A percentile compares a stretch with the other conserved stretches of the same genome.
These are phyloP conservation scores for Suhomyces sp. DNA, from an alignment of 805 yeast genomes.

Conservation along the genomic window DNA sequence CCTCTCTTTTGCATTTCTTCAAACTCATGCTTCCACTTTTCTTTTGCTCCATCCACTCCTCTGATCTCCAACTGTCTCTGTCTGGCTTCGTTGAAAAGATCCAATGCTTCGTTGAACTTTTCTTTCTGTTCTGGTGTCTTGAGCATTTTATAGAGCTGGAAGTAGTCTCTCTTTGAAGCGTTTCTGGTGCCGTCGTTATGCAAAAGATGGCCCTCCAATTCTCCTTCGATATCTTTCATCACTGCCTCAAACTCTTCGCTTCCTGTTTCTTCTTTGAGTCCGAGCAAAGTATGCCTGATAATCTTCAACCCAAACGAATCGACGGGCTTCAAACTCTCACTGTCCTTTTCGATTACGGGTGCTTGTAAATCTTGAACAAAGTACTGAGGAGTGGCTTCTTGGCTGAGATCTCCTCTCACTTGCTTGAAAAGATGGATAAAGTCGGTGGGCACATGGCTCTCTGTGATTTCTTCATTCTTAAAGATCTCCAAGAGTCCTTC, in stretches of 20 bases:
- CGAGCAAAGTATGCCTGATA: slow-evolving; percentile 68
- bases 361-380: slow-evolving; percentile 30
- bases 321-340: slow-evolving; percentile 58
- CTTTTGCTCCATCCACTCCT: slow-evolving; percentile 81
- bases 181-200: slow-evolving; percentile 14
- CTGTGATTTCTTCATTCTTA: slow-evolving; percentile 20
- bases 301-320: slow-evolving; percentile 75
- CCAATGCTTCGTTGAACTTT: slow-evolving; percentile 63
- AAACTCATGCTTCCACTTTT: slow-evolving; percentile 82
- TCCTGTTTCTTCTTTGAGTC: slow-evolving; percentile 28
- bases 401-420: slow-evolving; percentile 12
- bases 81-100: slow-evolving; percentile 68
- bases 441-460: slow-evolving; percentile 33
- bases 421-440: slow-evolving; percentile 29
- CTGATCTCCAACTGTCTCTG: slow-evolving; percentile 73
- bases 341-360: slow-evolving; percentile 51
- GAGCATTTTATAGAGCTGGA: slow-evolving; percentile 58
- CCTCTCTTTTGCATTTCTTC: slow-evolving; percentile 65
- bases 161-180: slow-evolving; percentile 56
- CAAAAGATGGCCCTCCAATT: slow-evolving; percentile 23
- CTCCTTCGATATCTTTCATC: slow-evolving; percentile 26
- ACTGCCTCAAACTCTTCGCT: slow-evolving; percentile 21
- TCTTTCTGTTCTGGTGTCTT: slow-evolving; percentile 39
- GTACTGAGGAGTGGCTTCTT: slow-evolving; percentile 18
- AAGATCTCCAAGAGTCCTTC: slow-evolving; percentile 41